phyloP scores from a whole-genome alignment of 1,139 yeast genomes.

The Nakaseomyces glabratus region DNA sequence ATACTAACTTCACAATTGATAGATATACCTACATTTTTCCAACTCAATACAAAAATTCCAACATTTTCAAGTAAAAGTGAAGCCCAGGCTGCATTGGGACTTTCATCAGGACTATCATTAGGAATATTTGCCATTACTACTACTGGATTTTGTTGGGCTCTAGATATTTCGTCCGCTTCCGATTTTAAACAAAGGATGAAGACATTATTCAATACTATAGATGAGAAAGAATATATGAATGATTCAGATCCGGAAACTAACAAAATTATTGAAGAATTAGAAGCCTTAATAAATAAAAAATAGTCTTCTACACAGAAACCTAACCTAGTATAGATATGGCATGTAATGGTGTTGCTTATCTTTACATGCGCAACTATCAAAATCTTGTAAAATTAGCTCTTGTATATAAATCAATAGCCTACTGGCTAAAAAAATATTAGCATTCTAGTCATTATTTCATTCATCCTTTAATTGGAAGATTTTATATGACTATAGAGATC shows the following conservation, averaged over 20 bases:
- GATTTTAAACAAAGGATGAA: conserved; percentile 73
- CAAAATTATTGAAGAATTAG: conserved; percentile 16
- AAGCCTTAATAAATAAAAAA: conserved; percentile 4
- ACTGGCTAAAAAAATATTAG: too few relatives aligned
- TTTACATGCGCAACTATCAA: too few relatives aligned
- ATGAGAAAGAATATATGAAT: conserved; percentile 44
- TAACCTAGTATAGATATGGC: too few relatives aligned
- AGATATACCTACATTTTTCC: conserved; percentile 65
- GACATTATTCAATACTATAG: conserved; percentile 48
- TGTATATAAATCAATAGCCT: too few relatives aligned
- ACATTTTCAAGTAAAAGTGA: conserved; percentile 70
- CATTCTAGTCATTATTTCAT: too few relatives aligned
- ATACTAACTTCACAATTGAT: too few relatives aligned
- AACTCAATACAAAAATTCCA: conserved; percentile 82
- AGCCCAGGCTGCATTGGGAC: conserved; percentile 79
- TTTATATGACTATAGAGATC: too few relatives aligned
- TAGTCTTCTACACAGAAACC: too few relatives aligned
- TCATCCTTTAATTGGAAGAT: too few relatives aligned
- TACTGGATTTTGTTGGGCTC: conserved; percentile 72
- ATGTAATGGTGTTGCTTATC: too few relatives aligned
- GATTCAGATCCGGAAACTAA: conserved; percentile 42
- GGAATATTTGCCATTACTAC: conserved; percentile 64
- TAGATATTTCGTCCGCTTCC: conserved; percentile 55
- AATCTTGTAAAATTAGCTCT: too few relatives aligned
- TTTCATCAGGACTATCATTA: conserved; percentile 68